A percentile compares a stretch with the other conserved stretches of the same genome.
phyloP scores from a whole-genome alignment of 176 grass and related monocot species.

The Canna indica region DNA sequence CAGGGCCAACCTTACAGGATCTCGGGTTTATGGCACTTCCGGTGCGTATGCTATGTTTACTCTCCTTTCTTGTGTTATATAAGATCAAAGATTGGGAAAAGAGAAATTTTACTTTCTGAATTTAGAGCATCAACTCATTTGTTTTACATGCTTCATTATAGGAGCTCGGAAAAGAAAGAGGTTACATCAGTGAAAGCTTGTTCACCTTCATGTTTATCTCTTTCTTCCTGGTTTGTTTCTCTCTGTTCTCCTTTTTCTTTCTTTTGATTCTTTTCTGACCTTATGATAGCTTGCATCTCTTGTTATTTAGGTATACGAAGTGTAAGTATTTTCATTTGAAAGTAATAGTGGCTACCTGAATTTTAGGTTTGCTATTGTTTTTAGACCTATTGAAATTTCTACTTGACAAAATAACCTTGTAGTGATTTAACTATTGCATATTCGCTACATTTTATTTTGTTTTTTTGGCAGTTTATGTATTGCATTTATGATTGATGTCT shows the following conservation, averaged over 20 bases:
- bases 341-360: no score
- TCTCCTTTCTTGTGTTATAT: neutral
- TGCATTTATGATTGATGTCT: no score
- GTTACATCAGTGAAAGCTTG: neutral
- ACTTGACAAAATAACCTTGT: no score
- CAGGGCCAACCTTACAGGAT: slow-evolving; percentile 3
- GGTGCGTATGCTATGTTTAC: neutral
- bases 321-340: neutral
- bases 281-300: neutral
- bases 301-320: neutral
- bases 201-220: slow-evolving; percentile 3
- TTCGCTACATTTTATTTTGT: no score
- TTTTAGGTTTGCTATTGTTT: no score
- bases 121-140: neutral
- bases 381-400: no score
- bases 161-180: slow-evolving; percentile 6
- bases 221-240: slow-evolving; percentile 5
- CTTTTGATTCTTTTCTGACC: neutral
- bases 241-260: neutral
- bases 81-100: neutral
- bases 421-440: no score
- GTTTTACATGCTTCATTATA: neutral
- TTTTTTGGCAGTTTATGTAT: no score
- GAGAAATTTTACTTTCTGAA: neutral
- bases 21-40: slow-evolving; percentile 4